Base-by-base conservation (phyloP, 202 grass and related monocot genomes). In the Saccharum hybrid region DNA sequence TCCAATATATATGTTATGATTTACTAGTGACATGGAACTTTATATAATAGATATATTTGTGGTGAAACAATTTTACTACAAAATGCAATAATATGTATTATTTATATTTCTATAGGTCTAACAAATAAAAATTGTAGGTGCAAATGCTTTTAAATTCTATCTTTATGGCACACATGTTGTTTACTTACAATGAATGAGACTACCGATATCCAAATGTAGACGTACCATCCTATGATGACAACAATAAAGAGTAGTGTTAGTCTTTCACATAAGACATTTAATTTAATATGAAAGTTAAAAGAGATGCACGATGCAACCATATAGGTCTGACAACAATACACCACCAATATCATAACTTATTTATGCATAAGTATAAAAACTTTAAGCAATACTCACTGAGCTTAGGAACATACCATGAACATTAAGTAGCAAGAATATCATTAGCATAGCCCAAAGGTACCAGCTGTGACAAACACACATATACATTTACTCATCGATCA, bases 381-480 rank as follows among this genome's bases (percentile, higher is more conserved):
- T 2, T 66, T 4, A 63, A 64, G 11, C 18, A 22, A 49, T 51
- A 34, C 18, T 40, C 26, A 42, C 76, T 61, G 3, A 19, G 2
- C 3, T 19, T 21, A 59, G 12, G 66, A 60, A 66, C 15, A 63
- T 83, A 98, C 96, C 96, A 52, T 90, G 48, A 69, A 95, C 89
- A 90, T 94, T 98, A 63, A 98, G 43, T 26, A 98, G 46, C 56
- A 98, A 87, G 56, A 98, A 93, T 68, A 98, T 54, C 72, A 98
- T 85, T 63, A 98, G 71, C 83, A 95, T 48, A 7, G 37, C 77
- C 92, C 96, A 98, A 75, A 98, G 93, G 80, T 97, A 93, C 87
- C 88, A 97, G 23, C 92, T 97, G 87, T 56, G 83, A 63, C 10
- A 74, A 83, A 79, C 49, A 33, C 80, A 67, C n/a, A 91, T 4